Percentiles rank a stretch among this genome's conserved stretches.
phyloP scores from a whole-genome alignment of 306 rosid genomes.

The Acacia confusa region DNA sequence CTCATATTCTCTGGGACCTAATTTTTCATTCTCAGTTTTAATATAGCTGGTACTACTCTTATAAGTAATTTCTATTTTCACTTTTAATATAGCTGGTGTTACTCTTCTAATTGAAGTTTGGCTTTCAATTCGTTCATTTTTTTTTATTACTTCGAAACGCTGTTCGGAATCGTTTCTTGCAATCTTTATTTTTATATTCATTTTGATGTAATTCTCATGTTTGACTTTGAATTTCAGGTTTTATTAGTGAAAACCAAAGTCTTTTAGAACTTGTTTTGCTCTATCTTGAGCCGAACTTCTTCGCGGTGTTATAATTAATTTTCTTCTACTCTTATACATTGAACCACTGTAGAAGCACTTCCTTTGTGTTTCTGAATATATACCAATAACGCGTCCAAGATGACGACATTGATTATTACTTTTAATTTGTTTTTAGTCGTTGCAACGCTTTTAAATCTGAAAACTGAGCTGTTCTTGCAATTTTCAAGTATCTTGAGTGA shows the following conservation, averaged over 20 bases:
- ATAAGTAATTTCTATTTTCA: not conserved
- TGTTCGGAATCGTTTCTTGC: not conserved
- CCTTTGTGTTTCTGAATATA: not conserved
- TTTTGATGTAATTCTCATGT: not conserved
- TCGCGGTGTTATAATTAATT: not conserved
- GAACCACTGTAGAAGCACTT: not conserved
- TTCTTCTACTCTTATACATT: not conserved
- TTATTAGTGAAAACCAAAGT: not conserved
- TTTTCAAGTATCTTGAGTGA: not conserved
- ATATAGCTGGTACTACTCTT: not conserved
- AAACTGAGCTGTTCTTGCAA: not conserved
- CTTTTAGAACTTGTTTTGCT: not conserved
- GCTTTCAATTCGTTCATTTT: not conserved
- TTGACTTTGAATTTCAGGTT: not conserved
- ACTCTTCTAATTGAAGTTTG: not conserved
- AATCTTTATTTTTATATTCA: not conserved
- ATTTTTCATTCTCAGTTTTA: not conserved
- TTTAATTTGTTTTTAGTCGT: not conserved
- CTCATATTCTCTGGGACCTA: not conserved
- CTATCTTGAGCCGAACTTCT: not conserved
- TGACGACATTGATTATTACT: not conserved
- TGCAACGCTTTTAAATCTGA: not conserved
- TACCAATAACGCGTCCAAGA: not conserved
- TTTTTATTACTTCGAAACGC: not conserved
- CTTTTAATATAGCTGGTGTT: not conserved